Percentiles rank a stretch among this genome's conserved stretches.
These are phyloP conservation scores for Trypanosoma boissoni DNA, from an alignment of 208 protist species.

Conservation along the genomic window DNA sequence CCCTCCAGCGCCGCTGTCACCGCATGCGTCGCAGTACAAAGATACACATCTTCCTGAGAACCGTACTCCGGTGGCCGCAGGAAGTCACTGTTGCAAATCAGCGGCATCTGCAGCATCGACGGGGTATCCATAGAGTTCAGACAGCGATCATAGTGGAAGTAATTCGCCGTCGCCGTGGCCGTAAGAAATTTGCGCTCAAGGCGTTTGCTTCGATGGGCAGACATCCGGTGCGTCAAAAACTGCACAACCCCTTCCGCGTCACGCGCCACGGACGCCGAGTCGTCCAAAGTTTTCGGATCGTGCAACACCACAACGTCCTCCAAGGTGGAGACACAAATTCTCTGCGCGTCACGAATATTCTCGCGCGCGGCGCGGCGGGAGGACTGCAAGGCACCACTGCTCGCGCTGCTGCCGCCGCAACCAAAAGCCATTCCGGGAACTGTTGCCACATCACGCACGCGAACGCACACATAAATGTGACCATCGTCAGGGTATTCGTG, in stretches of 20 bases:
- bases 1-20: conserved; percentile 77
- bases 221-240: conserved; percentile 43
- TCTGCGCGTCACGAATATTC: conserved; percentile 31
- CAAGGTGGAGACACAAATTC: conserved; percentile 66
- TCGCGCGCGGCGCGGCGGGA: conserved; percentile 18
- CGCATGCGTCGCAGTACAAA: conserved; percentile 52
- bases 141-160: conserved; percentile 68
- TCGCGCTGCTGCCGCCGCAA: conserved; percentile 10
- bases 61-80: conserved; percentile 55
- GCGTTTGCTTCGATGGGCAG: conserved; percentile 17
- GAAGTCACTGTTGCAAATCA: conserved; percentile 65
- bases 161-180: conserved; percentile 54
- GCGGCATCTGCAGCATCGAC: conserved; percentile 52
- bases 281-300: conserved; percentile 56
- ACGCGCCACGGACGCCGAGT: conserved; percentile 40
- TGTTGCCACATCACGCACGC: conserved; percentile 51
- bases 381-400: conserved; percentile 6
- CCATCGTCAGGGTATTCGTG: conserved; percentile 59
- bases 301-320: conserved; percentile 77
- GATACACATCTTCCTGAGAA: conserved; percentile 78
- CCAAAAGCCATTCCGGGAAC: conserved; percentile 14
- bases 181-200: conserved; percentile 24
- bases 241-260: conserved; percentile 66
- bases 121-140: conserved; percentile 60
- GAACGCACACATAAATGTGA: conserved; percentile 77